These are phyloP conservation scores for Daldinia sp. DNA, from an alignment of 2,329 filamentous ascomycete species.

Conservation along the genomic window DNA sequence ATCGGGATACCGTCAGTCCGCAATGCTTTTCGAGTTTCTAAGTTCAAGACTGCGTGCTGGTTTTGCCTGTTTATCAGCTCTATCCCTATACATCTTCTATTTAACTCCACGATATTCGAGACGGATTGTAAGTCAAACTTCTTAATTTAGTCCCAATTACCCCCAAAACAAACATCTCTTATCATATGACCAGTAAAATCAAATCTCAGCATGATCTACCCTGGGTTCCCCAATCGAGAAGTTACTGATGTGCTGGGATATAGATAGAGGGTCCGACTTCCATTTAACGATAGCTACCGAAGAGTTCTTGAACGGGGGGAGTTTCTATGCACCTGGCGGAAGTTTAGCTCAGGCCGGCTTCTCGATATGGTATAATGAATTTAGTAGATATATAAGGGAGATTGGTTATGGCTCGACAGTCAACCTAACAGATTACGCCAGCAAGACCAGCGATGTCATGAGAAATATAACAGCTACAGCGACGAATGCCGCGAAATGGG, in stretches of 20 bases:
- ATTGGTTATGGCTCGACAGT: slow-evolving; percentile 12
- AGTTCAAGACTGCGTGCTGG: slow-evolving; percentile 41
- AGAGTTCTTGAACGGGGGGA: slow-evolving; percentile 34
- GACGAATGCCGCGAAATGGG: slow-evolving; percentile 16
- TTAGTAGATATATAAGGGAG: not conserved
- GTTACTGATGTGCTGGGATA: slow-evolving; percentile 2
- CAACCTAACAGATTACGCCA: slow-evolving; percentile 25
- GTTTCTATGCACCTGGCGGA: slow-evolving; percentile 36
- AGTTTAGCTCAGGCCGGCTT: slow-evolving; percentile 30
- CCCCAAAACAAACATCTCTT: too few relatives aligned
- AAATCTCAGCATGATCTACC: not conserved
- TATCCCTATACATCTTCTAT: slow-evolving; percentile 44
- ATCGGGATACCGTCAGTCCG: slow-evolving; percentile 58
- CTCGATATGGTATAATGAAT: not conserved
- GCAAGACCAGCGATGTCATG: slow-evolving; percentile 12
- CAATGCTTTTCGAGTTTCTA: slow-evolving; percentile 50
- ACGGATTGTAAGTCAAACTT: slow-evolving; percentile 29
- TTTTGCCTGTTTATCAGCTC: slow-evolving; percentile 38
- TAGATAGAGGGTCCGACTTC: slow-evolving; percentile 34
- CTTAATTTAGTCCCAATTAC: not conserved
- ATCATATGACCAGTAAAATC: not conserved
- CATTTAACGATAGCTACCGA: slow-evolving; percentile 43
- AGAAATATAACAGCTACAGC: slow-evolving; percentile 28
- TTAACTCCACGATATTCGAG: slow-evolving; percentile 42
- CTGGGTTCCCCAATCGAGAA: not conserved